Evolutionary conservation across 2,329 filamentous ascomycete genomes (phyloP).

Genomic region (Calycina herbarum): DNA sequence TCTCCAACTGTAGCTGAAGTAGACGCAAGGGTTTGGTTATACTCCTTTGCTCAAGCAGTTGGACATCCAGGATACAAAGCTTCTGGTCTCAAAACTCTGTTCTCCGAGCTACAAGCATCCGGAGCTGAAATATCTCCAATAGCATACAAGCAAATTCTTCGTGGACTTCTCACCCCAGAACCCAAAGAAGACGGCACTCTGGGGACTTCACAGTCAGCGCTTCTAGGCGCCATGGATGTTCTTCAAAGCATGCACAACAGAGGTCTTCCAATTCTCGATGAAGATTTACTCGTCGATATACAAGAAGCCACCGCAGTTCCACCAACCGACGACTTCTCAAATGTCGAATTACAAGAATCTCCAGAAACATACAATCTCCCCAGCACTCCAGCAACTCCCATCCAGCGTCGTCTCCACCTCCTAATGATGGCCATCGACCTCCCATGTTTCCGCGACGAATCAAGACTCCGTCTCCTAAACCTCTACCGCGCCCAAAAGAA

Average conservation of each 20-base stretch:
- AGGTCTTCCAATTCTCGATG: conserved; percentile 42
- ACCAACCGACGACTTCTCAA: conserved; percentile 13
- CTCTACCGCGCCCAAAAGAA: conserved; percentile 48
- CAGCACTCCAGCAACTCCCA: conserved; percentile 19
- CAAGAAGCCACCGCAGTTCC: conserved; percentile 26
- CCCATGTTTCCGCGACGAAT: conserved; percentile 42
- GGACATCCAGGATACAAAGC: conserved; percentile 43
- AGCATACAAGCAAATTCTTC: conserved; percentile 40
- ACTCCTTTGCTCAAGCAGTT: conserved; percentile 40
- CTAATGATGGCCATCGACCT: conserved; percentile 49
- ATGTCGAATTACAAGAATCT: conserved; percentile 35
- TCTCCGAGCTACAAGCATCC: conserved; percentile 39
- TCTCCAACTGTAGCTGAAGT: conserved; percentile 37
- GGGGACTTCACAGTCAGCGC: conserved; percentile 8
- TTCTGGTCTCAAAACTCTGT: conserved; percentile 36
- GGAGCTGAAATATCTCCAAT: conserved; percentile 39
- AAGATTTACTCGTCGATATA: conserved; percentile 32
- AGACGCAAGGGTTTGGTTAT: conserved; percentile 39
- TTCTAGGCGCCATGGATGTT: conserved; percentile 41
- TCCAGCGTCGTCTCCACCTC: conserved; percentile 39
- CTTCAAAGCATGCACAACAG: conserved; percentile 44
- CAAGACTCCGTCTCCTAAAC: conserved; percentile 45
- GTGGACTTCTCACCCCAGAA: conserved; percentile 38
- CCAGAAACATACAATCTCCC: conserved; percentile 29
- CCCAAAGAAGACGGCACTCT: conserved; percentile 30